A percentile compares a stretch with the other conserved stretches of the same genome.
Conservation (phyloP, 768 basidiomycete species). For the Calocybe cyanea region DNA sequence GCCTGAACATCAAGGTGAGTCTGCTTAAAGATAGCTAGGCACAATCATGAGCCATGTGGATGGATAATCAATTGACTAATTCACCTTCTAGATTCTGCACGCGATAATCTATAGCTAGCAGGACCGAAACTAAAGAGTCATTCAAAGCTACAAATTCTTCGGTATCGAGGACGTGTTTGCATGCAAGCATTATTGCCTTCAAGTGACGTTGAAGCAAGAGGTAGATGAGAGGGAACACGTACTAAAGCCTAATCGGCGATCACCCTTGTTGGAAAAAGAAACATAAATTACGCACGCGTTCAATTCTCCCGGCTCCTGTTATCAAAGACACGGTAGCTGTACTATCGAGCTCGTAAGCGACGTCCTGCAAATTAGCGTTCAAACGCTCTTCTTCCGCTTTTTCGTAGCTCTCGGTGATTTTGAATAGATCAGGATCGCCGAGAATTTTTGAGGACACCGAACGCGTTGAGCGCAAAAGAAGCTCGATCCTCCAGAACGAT, state of each 20-base stretch:
- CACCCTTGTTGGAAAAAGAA: background rate
- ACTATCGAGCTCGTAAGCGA: conserved; percentile 31
- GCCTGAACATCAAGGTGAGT: conserved; percentile 29
- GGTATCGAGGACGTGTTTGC: conserved; percentile 30
- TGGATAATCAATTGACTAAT: background rate
- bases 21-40: conserved; percentile 31
- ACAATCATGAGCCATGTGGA: background rate
- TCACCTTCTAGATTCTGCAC: conserved; percentile 32
- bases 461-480: conserved; percentile 29
- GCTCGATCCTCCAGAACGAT: conserved; percentile 31
- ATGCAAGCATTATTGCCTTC: conserved; percentile 28
- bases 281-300: conserved; percentile 22
- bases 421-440: conserved; percentile 23
- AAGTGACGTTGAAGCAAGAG: conserved; percentile 30
- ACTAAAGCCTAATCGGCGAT: conserved; percentile 19
- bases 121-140: conserved; percentile 27
- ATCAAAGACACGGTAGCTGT: conserved; percentile 29
- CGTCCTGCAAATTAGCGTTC: conserved; percentile 23
- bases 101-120: conserved; percentile 27
- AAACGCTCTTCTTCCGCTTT: conserved; percentile 27
- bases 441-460: conserved; percentile 24
- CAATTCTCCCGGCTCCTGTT: conserved; percentile 32
- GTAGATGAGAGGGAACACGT: conserved; percentile 31
- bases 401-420: conserved; percentile 25
- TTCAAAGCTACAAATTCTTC: conserved; percentile 27